Evolutionary conservation across 306 rosid genomes (phyloP), one percentile per base, ranked within the genome.

Genomic region (Oemleria cerasiformis): DNA sequence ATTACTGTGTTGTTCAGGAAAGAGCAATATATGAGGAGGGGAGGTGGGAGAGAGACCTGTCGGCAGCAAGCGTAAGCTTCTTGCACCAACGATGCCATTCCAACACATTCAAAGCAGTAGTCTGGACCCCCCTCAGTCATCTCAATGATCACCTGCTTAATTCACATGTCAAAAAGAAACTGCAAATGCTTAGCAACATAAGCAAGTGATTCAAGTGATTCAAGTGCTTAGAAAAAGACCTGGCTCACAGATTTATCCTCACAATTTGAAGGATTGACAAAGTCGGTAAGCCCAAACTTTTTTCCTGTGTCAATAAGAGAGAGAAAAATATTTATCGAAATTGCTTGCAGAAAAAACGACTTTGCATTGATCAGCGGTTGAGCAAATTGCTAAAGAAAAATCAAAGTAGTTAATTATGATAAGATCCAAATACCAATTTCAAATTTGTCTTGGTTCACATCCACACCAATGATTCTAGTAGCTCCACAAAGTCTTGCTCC

Each of bases 401-500:
- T 3, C 16, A 48, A 56, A 74, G 54, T 9, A 66, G 19, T 36
- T 41, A n/a, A 53, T n/a, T 39, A 36, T 0, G 15, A 67, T 13
- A 63, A 44, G 58, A 74, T 16, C 51, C 39, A 67, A 78, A 79
- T 73, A 88, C 98, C 98, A 70, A 42, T 77, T 74, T 83, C 92
- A 82, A 83, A 86, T 70, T 88, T 93, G 17, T 75, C 78, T 44
- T 85, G 79, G 72, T 86, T 87, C 80, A 93, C 69, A 82, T 91
- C 97, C 36, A 93, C 89, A 1, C 98, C 98, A 11, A 91, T 93
- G 41, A 90, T 90, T 84, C 73, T 88, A 11, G 84, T 25, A 63
- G 96, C 97, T 83, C 93, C 92, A 57, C 97, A 87, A 19, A 93
- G 79, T 77, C 97, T 88, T 56, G 98, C 92, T 72, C 96, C 96